phyloP scores from a whole-genome alignment of 345 rosid genomes.

The Moricandia moricandioides region DNA sequence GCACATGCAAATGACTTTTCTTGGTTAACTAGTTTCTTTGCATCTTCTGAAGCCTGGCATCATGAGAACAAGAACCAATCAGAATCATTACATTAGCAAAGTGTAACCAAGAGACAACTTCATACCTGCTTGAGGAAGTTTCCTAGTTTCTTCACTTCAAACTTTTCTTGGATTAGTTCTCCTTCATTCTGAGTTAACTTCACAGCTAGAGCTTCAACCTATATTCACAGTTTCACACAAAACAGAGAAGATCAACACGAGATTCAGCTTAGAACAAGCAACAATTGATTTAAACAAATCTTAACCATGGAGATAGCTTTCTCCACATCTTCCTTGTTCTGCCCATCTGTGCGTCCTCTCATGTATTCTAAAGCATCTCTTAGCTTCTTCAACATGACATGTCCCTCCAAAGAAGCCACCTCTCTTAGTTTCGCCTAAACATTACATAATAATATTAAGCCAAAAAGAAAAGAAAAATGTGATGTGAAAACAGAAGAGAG shows the following conservation, averaged over 20 bases:
- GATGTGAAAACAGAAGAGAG: neutral
- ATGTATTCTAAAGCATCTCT: conserved; percentile 96
- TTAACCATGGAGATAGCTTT: conserved; percentile 97
- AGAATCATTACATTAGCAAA: neutral
- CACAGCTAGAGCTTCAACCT: conserved; percentile 97
- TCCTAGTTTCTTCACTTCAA: conserved; percentile 93
- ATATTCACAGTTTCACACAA: conserved; percentile 23
- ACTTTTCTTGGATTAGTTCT: conserved; percentile 93
- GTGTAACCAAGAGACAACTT: neutral
- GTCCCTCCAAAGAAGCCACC: conserved; percentile 95
- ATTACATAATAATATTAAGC: neutral
- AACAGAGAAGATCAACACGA: neutral
- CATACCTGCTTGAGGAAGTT: conserved; percentile 88
- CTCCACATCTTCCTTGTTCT: conserved; percentile 92
- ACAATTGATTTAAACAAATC: no score
- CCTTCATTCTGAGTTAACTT: conserved; percentile 99
- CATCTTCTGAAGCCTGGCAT: conserved; percentile 93
- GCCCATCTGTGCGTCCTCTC: conserved; percentile 81
- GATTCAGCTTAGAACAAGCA: neutral
- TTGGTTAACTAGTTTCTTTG: conserved; percentile 89
- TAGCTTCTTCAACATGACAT: conserved; percentile 95
- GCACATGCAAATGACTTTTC: conserved; percentile 99
- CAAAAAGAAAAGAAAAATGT: neutral
- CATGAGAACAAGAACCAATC: neutral
- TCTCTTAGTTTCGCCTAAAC: conserved; percentile 80